Conservation (phyloP, 495 filamentous ascomycete genomes). For the Penicillium tannophilum region DNA sequence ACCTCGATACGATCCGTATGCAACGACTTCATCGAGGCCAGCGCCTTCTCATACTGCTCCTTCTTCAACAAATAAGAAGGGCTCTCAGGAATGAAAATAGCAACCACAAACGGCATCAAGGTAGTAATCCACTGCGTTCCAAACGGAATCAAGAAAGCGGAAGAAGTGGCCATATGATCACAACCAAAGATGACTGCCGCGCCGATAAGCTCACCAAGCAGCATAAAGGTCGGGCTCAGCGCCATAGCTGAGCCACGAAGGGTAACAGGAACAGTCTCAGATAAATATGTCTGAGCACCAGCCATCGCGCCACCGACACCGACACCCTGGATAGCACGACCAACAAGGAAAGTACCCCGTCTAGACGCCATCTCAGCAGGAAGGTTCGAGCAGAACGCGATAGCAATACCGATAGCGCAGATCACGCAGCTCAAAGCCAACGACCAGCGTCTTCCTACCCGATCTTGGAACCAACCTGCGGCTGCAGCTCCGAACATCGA, state of each 20-base stretch:
- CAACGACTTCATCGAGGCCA: slow-evolving; percentile 11
- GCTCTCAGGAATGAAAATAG: slow-evolving; percentile 20
- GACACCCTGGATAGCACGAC: slow-evolving; percentile 37
- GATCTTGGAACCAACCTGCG: slow-evolving; percentile 45
- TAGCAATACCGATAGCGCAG: slow-evolving; percentile 40
- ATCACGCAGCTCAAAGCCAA: slow-evolving; percentile 37
- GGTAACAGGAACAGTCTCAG: slow-evolving; percentile 41
- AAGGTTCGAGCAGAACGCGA: slow-evolving; percentile 33
- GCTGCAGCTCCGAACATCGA: slow-evolving; percentile 39
- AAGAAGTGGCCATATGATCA: slow-evolving; percentile 14
- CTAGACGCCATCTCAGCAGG: slow-evolving; percentile 27
- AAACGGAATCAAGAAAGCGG: slow-evolving; percentile 26
- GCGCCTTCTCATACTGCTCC: slow-evolving; percentile 13
- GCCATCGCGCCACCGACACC: slow-evolving; percentile 44
- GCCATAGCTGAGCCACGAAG: slow-evolving; percentile 45
- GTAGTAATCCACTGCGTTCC: slow-evolving; percentile 30
- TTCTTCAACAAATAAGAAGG: slow-evolving; percentile 22
- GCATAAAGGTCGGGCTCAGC: slow-evolving; percentile 44
- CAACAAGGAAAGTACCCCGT: slow-evolving; percentile 31
- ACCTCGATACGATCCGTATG: slow-evolving; percentile 13
- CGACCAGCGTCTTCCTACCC: slow-evolving; percentile 38
- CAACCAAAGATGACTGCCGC: slow-evolving; percentile 37
- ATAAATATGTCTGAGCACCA: slow-evolving; percentile 48
- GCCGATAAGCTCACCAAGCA: slow-evolving; percentile 46
- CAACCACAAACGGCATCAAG: slow-evolving; percentile 21